These are phyloP conservation scores for Aspergillus glaucus DNA, from an alignment of 2,329 filamentous ascomycete genomes.

Conservation along the genomic window DNA sequence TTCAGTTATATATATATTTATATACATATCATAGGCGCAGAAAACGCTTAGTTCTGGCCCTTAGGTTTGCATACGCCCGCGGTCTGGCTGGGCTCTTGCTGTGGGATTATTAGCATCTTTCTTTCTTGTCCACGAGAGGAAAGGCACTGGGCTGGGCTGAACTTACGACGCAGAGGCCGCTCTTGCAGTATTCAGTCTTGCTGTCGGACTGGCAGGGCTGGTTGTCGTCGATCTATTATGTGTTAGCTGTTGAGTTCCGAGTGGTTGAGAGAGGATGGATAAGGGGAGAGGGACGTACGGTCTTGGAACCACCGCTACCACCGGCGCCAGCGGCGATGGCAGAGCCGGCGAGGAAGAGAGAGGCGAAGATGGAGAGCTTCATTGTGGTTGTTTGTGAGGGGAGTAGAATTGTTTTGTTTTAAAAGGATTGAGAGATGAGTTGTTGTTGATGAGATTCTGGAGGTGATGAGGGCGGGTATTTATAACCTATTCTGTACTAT, in stretches of 20 bases:
- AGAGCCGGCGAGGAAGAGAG: constrained; percentile 4
- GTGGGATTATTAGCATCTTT: not conserved
- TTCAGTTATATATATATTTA: not conserved
- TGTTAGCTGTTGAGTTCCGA: not conserved
- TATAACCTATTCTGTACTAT: not conserved
- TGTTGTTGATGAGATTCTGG: not conserved
- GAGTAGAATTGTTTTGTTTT: not conserved
- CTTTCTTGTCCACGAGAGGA: no score
- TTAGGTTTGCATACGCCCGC: not conserved
- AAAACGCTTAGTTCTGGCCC: not conserved
- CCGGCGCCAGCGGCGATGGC: constrained; percentile 3
- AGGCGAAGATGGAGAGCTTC: constrained; percentile 5
- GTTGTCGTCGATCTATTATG: constrained; percentile 1
- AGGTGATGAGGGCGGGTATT: not conserved
- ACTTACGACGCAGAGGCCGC: not conserved
- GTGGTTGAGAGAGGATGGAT: not conserved
- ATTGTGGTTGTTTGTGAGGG: not conserved
- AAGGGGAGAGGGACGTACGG: not conserved
- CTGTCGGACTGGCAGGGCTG: constrained; percentile 8
- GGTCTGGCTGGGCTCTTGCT: not conserved
- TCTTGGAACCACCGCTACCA: constrained; percentile 1
- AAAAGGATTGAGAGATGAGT: not conserved
- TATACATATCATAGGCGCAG: not conserved
- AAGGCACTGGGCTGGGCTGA: no score
- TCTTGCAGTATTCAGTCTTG: constrained; percentile 5